phyloP scores from a whole-genome alignment of 768 basidiomycete genomes.

The Dioszegia hungarica region DNA sequence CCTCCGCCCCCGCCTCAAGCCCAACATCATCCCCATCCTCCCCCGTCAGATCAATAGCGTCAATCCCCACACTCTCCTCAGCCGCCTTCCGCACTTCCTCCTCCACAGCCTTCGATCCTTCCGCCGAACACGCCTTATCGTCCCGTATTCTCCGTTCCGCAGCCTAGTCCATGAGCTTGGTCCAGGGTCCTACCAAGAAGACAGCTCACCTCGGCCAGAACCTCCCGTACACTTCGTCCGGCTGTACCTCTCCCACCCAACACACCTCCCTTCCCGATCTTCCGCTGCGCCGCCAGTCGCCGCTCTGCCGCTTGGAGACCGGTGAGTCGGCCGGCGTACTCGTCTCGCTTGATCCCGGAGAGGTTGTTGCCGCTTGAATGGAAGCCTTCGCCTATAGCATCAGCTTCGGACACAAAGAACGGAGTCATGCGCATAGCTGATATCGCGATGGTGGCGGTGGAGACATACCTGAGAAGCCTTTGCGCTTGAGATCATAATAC shows the following conservation, averaged over 20 bases:
- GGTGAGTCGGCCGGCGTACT: conserved; percentile 60
- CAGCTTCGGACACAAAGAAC: too few relatives aligned
- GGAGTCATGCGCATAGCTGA: too few relatives aligned
- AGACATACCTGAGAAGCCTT: conserved; percentile 66
- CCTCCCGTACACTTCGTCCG: conserved; percentile 62
- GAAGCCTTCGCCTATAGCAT: conserved; percentile 69
- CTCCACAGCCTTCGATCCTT: conserved; percentile 33
- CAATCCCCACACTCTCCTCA: conserved; percentile 59
- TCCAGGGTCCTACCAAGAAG: conserved; percentile 1
- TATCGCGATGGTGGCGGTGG: background rate
- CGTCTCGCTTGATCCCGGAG: conserved; percentile 63
- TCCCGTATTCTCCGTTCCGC: conserved; percentile 74
- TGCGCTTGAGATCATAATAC: conserved; percentile 69
- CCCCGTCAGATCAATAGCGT: conserved; percentile 50
- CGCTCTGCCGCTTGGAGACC: conserved; percentile 79
- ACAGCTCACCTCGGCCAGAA: conserved; percentile 62
- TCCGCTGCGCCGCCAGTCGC: conserved; percentile 54
- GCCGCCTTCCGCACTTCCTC: conserved; percentile 62
- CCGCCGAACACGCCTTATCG: conserved; percentile 61
- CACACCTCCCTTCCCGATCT: conserved; percentile 56
- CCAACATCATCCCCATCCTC: conserved; percentile 53
- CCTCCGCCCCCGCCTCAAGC: conserved; percentile 16
- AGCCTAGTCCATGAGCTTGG: conserved; percentile 56
- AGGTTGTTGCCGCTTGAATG: conserved; percentile 67
- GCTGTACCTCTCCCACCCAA: conserved; percentile 55